phyloP scores from a whole-genome alignment of 2,329 filamentous ascomycete species.

The Colletotrichum scovillei region DNA sequence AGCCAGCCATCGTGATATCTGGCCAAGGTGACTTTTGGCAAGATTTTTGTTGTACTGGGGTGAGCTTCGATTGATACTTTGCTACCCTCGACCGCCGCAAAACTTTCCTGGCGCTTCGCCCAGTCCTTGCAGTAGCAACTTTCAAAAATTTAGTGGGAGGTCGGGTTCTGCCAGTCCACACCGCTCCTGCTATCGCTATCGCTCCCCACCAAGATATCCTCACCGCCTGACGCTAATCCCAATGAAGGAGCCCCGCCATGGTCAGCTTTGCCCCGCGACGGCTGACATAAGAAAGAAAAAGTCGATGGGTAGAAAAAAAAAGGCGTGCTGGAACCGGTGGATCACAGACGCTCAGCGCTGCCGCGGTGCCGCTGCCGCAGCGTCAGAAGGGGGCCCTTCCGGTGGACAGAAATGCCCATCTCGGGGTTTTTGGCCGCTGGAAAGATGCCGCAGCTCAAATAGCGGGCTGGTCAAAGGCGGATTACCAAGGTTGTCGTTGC shows the following conservation, averaged over 20 bases:
- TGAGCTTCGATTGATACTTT: neutral
- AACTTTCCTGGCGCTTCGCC: constrained; percentile 26
- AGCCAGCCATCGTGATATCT: constrained; percentile 58
- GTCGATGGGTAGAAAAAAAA: neutral
- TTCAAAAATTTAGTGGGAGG: constrained; percentile 39
- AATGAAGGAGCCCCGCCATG: constrained; percentile 16
- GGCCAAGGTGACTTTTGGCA: neutral
- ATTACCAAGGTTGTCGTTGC: constrained; percentile 20
- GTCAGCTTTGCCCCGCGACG: neutral
- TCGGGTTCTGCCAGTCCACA: constrained; percentile 30
- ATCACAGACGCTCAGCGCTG: constrained; percentile 8
- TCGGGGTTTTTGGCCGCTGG: neutral
- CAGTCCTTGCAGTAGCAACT: constrained; percentile 14
- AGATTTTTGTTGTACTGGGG: neutral
- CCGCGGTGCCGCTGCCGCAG: neutral
- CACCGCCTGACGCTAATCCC: constrained; percentile 23
- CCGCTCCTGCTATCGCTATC: constrained; percentile 30
- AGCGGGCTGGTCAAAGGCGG: neutral
- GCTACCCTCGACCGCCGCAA: constrained; percentile 18
- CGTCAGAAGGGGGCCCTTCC: neutral
- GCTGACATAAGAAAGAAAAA: neutral
- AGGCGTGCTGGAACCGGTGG: constrained; percentile 25
- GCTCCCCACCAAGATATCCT: constrained; percentile 1
- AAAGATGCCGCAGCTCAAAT: neutral
- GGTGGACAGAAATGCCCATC: neutral